Conservation (phyloP, 345 rosid species). For the Brassica incana region DNA sequence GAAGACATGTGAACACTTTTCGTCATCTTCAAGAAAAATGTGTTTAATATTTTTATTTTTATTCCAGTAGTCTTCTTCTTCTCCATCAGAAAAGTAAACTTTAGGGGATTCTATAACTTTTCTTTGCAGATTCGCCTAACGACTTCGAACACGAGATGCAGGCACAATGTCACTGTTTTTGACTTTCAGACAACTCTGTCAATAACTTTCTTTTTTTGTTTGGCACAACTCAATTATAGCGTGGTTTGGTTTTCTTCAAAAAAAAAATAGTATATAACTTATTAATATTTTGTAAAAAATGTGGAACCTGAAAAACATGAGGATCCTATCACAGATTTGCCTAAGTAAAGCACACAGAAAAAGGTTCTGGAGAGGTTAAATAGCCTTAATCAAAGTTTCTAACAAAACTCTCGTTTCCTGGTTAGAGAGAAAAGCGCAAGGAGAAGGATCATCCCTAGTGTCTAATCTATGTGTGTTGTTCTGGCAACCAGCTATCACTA, state of each 20-base stretch:
- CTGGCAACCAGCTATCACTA: conserved; percentile 9
- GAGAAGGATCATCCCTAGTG: neutral
- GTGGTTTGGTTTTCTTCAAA: neutral
- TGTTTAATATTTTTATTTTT: neutral
- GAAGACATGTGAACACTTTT: conserved; percentile 41
- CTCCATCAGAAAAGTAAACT: neutral
- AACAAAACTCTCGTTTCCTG: neutral
- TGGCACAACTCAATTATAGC: neutral
- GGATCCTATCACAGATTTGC: neutral
- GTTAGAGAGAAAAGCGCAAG: conserved; percentile 2
- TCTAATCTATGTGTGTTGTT: neutral
- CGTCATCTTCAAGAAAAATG: conserved; percentile 36
- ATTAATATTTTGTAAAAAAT: neutral
- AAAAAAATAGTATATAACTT: neutral
- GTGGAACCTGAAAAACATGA: neutral
- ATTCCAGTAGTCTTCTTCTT: conserved; percentile 9
- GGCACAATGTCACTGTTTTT: conserved; percentile 12
- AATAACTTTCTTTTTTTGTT: neutral
- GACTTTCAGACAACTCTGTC: neutral
- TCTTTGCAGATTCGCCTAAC: conserved; percentile 17
- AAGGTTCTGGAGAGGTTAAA: neutral
- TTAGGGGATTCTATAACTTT: neutral
- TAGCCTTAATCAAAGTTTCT: neutral
- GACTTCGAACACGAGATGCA: neutral
- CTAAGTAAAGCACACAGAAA: neutral